Base-by-base conservation (phyloP, 805 yeast genomes). In the Candida dajiaensis region DNA sequence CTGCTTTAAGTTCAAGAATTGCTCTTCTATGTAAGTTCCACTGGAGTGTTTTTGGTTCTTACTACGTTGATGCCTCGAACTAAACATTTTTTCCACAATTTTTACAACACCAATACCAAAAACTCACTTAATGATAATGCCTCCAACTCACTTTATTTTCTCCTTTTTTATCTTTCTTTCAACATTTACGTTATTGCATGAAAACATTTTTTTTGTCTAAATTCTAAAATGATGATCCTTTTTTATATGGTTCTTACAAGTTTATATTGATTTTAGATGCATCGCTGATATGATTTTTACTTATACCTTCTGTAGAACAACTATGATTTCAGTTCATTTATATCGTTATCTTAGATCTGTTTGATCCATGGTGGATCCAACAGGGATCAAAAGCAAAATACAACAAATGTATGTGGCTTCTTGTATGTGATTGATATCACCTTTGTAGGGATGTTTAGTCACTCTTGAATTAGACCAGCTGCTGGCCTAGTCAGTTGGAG, bases 21-120 rank as follows among this genome's bases (percentile, higher is more conserved):
- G 73, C 58, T 2, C 50, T 59, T 9, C 38, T 88, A 48, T 78
- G 79, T 42, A 82, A 80, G 48, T 83, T 88, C 67, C 95, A 88
- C 64, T 83, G 89, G 87, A 81, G 78, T 47, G 96, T 88, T 12
- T 87, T 88, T 65, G 89, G 87, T 28, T 73, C 74, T 38, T 81
- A 82, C 66, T 88, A 88, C 44, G n/a, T 13, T 20, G 39, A 36
- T 36, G 39, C 39, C 9, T 36, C 20, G 25, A 20, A 36, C 19
- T 33, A 33, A 10, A 11, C 31, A 28, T 28, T 28, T 13, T 4
- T 13, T 8, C n/a, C n/a, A 25, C 28, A 6, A 25, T n/a, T 4
- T 13, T 28, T 4, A 4, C 31, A 28, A 28, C 31, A 13, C 12
- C 28, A 25, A 25, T 3, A 3, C 6, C 31, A 28, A 28, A 28